These are phyloP conservation scores for Pythium biforme DNA, from an alignment of 352 stramenopile genomes.

Conservation along the genomic window DNA sequence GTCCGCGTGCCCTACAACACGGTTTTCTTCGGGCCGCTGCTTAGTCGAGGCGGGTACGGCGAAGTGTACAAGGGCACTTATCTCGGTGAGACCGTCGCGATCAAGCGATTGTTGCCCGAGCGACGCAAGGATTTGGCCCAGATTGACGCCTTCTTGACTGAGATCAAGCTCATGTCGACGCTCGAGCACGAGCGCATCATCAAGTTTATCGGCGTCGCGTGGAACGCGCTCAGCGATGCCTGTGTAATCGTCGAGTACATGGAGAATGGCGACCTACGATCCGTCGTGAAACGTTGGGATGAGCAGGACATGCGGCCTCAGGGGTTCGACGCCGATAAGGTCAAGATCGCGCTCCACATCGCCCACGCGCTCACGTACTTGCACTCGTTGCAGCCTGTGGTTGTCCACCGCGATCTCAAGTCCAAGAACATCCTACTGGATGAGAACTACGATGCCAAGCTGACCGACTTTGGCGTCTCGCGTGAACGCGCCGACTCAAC, in stretches of 20 bases:
- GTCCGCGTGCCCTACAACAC: not conserved
- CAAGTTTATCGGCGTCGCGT: constrained; percentile 43
- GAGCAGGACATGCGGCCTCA: constrained; percentile 27
- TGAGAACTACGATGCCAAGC: not conserved
- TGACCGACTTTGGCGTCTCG: constrained; percentile 9
- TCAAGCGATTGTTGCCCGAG: constrained; percentile 39
- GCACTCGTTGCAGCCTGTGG: constrained; percentile 9
- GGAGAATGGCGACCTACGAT: constrained; percentile 7
- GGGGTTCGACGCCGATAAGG: constrained; percentile 33
- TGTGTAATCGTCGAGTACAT: constrained; percentile 37
- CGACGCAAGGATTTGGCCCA: constrained; percentile 26
- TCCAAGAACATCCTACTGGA: constrained; percentile 8
- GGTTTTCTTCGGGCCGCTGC: constrained; percentile 4
- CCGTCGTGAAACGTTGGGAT: constrained; percentile 41
- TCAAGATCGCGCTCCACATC: constrained; percentile 10
- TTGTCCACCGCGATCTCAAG: constrained; percentile 11
- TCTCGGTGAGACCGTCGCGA: constrained; percentile 23
- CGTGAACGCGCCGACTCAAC: constrained; percentile 10
- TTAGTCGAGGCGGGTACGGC: constrained; percentile 35
- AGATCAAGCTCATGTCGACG: constrained; percentile 41
- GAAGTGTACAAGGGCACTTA: not conserved
- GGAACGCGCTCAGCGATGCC: constrained; percentile 46
- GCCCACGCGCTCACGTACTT: constrained; percentile 9
- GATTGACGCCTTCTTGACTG: constrained; percentile 37
- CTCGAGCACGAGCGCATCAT: constrained; percentile 43